phyloP scores from a whole-genome alignment of 73 alveolate species.

The Symbiodinium pilosum region DNA sequence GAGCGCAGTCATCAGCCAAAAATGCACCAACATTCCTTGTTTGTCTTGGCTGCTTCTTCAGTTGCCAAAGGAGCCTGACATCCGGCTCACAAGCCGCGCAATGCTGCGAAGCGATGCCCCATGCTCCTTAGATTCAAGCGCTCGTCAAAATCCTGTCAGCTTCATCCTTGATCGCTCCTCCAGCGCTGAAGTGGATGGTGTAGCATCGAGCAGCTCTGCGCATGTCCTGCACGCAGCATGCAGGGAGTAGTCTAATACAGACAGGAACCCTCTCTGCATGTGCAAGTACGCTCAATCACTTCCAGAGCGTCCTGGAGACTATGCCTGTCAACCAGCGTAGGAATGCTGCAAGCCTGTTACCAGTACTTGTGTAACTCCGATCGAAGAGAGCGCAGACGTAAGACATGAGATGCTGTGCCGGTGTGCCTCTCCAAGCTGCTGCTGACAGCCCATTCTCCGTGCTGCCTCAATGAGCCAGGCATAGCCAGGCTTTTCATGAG shows the following conservation, averaged over 20 bases:
- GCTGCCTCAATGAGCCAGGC: conserved; percentile 16
- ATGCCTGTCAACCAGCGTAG: conserved; percentile 80
- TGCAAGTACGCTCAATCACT: too few species aligned
- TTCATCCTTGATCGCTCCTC: background rate
- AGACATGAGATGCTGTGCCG: background rate
- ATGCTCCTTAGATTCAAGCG: conserved; percentile 11
- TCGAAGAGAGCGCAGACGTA: background rate
- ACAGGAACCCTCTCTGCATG: too few species aligned
- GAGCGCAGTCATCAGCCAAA: too few species aligned
- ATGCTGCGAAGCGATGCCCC: conserved; percentile 36
- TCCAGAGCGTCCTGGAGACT: conserved; percentile 14
- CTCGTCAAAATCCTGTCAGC: too few species aligned
- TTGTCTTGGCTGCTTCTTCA: background rate
- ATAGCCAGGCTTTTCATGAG: background rate
- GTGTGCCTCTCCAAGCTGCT: conserved; percentile 78
- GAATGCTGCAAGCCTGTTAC: conserved; percentile 60
- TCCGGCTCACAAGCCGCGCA: conserved; percentile 61
- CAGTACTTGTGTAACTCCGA: background rate
- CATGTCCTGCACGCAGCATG: background rate
- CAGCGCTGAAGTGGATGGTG: background rate
- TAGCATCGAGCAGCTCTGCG: background rate
- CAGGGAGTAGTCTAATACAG: too few species aligned
- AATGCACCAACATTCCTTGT: too few species aligned
- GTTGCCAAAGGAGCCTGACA: background rate
- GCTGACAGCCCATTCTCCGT: conserved; percentile 87